A percentile compares a stretch with the other conserved stretches of the same genome.
phyloP scores from a whole-genome alignment of 1,139 yeast genomes.

The Geotrichum aggregatum region DNA sequence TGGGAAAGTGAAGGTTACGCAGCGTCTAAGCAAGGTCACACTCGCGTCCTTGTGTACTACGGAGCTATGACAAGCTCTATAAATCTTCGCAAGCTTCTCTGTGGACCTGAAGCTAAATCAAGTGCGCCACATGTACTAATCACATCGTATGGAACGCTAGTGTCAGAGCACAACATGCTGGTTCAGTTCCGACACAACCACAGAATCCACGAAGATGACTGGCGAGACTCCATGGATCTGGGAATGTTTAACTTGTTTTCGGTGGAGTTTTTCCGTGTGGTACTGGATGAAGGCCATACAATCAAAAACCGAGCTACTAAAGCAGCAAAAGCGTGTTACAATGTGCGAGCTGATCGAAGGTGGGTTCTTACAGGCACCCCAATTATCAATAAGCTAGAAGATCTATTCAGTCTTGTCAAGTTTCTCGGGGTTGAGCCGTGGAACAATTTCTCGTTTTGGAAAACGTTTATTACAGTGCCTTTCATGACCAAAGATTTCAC shows the following conservation, averaged over 20 bases:
- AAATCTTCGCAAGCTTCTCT: constrained; percentile 46
- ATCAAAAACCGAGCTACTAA: constrained; percentile 78
- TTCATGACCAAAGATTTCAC: constrained; percentile 67
- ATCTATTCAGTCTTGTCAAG: constrained; percentile 70
- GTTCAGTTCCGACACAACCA: constrained; percentile 22
- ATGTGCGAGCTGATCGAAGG: constrained; percentile 57
- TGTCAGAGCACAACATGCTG: constrained; percentile 57
- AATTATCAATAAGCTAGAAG: constrained; percentile 82
- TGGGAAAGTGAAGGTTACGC: constrained; percentile 80
- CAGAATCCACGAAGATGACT: constrained; percentile 21
- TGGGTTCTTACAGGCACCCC: constrained; percentile 97
- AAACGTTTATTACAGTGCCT: constrained; percentile 77
- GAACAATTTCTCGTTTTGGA: constrained; percentile 86
- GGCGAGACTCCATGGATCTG: constrained; percentile 26
- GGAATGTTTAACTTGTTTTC: constrained; percentile 56
- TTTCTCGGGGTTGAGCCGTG: constrained; percentile 82
- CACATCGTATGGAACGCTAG: constrained; percentile 86
- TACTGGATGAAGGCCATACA: constrained; percentile 89
- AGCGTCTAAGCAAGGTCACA: constrained; percentile 39
- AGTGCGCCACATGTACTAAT: constrained; percentile 67
- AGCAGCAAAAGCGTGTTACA: constrained; percentile 75
- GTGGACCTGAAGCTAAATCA: constrained; percentile 35
- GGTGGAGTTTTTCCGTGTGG: constrained; percentile 70
- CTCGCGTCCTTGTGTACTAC: constrained; percentile 54
- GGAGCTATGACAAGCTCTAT: constrained; percentile 51